phyloP scores from a whole-genome alignment of 306 rosid genomes.

The Vigna hirtella region DNA sequence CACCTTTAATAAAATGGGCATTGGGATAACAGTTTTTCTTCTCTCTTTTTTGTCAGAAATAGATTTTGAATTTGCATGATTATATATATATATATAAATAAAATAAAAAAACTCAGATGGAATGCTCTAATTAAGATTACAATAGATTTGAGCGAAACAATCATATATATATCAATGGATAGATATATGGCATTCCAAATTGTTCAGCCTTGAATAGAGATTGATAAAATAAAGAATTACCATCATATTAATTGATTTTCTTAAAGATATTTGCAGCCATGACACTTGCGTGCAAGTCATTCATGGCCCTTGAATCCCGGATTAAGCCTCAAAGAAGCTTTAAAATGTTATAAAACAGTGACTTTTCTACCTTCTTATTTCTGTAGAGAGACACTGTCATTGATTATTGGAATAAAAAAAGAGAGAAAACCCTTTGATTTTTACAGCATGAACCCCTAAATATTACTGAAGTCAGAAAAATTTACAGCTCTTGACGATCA shows the following conservation, averaged over 20 bases:
- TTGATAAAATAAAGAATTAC: constrained; percentile 2
- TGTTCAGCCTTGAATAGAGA: neutral
- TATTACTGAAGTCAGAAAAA: constrained; percentile 34
- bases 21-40: no score
- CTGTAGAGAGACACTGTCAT: constrained; percentile 32
- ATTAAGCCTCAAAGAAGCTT: constrained; percentile 16
- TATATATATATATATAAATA: no score
- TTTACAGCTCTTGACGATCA: constrained; percentile 37
- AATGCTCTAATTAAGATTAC: no score
- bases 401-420: constrained; percentile 23
- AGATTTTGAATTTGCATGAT: no score
- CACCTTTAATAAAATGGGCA: no score
- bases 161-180: neutral
- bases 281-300: constrained; percentile 20
- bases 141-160: no score
- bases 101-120: no score
- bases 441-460: constrained; percentile 39
- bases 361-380: constrained; percentile 41
- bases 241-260: constrained; percentile 15
- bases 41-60: no score
- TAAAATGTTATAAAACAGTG: constrained; percentile 34
- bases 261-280: neutral
- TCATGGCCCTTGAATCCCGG: constrained; percentile 43
- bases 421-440: constrained; percentile 33
- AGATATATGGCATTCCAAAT: neutral